Base-by-base conservation (phyloP, 1,284 basidiomycete genomes). In the Mrakiaceae sp. region DNA sequence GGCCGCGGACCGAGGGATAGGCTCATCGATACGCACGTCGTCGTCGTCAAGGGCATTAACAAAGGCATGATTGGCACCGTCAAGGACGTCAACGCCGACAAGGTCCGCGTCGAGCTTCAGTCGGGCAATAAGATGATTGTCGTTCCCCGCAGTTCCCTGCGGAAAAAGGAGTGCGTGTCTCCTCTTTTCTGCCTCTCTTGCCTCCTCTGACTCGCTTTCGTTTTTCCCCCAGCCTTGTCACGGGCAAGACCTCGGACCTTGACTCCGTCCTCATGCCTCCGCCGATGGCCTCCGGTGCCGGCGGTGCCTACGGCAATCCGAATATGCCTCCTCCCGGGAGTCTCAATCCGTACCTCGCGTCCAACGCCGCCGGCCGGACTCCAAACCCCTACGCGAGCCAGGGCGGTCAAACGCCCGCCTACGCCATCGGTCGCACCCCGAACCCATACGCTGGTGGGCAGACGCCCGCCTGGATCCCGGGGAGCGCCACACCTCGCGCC, bases 51-150 rank as follows among this genome's bases (percentile, higher is more conserved):
- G 73, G 95, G 96, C 2, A 83, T 89, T 0, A 85, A 88, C 74
- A 98, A 99, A 77, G 91, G 93, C 8, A 87, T 94, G 70, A 81
- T 87, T 60, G 96, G 96, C 6, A 85, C 87, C 10, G 89, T 98
- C 80, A 98, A 95, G 76, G 96, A 98, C 73, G 90, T 92, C 11
- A 95, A 93, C 65, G 95, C 93, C 11, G 81, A 82, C 57, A 80
- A 87, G 68, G 90, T 88, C 0, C 84, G 96, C 61, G 93, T 99
- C 11, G 96, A 98, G 76, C 79, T 99, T 39, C 84, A 88, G 68
- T 90, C 92, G 1, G 87, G 87, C 62, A 93, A 93, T 76, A 95
- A 93, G 77, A 82, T 93, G 40, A 85, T 98, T 68, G 87, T 87
- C 8, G 85, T 98, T 67, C 86, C 87, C 58, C 87, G 93, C 71